phyloP scores from a whole-genome alignment of 768 basidiomycete genomes.

The Calvatia gigantea region DNA sequence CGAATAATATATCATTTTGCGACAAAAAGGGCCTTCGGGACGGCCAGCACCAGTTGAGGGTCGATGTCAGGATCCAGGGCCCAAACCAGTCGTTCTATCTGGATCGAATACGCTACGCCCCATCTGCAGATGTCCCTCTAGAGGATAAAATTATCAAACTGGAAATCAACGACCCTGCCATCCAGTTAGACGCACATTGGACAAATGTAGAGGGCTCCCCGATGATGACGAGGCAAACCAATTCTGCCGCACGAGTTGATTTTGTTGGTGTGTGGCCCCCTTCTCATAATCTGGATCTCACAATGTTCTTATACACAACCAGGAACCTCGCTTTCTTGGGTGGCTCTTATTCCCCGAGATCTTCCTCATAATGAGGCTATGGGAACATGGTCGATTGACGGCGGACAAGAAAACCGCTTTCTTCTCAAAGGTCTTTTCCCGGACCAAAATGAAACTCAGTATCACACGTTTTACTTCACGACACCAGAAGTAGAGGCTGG shows the following conservation, averaged over 20 bases:
- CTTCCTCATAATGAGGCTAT: neutral
- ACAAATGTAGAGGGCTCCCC: slow-evolving; percentile 13
- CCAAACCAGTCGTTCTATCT: slow-evolving; percentile 23
- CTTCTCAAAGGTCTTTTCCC: slow-evolving; percentile 16
- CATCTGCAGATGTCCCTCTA: slow-evolving; percentile 17
- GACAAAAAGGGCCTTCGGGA: slow-evolving; percentile 15
- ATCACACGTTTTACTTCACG: slow-evolving; percentile 23
- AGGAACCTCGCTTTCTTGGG: slow-evolving; percentile 15
- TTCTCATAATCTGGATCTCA: slow-evolving; percentile 10
- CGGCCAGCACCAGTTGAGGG: slow-evolving; percentile 23
- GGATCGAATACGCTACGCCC: slow-evolving; percentile 24
- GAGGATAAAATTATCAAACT: slow-evolving; percentile 17
- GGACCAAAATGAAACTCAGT: slow-evolving; percentile 5
- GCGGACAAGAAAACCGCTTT: slow-evolving; percentile 15
- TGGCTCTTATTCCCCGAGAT: slow-evolving; percentile 2
- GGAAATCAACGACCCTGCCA: slow-evolving; percentile 17
- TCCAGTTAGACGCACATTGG: slow-evolving; percentile 23
- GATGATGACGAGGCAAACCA: slow-evolving; percentile 15
- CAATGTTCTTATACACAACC: neutral
- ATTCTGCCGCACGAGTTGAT: slow-evolving; percentile 14
- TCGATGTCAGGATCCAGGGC: slow-evolving; percentile 8
- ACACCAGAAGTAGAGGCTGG: slow-evolving; percentile 18
- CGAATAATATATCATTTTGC: slow-evolving; percentile 24
- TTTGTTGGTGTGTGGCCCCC: slow-evolving; percentile 20
- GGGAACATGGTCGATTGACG: slow-evolving; percentile 21